phyloP scores from a whole-genome alignment of 768 basidiomycete species.

The Lactarius hatsudake region DNA sequence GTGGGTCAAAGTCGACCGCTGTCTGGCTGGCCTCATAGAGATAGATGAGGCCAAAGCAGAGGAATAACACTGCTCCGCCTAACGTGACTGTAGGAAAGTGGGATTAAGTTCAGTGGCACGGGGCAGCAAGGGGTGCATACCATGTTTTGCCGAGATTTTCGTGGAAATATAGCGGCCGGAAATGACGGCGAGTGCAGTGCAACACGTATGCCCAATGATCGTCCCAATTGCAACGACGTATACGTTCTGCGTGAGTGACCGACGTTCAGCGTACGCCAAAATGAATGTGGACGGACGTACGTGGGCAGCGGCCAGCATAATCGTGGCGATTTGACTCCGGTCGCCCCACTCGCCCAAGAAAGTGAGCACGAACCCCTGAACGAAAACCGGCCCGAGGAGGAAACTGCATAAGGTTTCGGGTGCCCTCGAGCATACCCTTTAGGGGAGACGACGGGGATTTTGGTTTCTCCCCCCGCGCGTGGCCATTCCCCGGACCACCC shows the following conservation, averaged over 20 bases:
- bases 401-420: conserved; percentile 82
- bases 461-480: conserved; percentile 25
- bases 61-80: conserved; percentile 26
- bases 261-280: conserved; percentile 17
- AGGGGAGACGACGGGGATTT: conserved; percentile 28
- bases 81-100: conserved; percentile 23
- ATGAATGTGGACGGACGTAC: conserved; percentile 40
- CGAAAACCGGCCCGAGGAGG: conserved; percentile 88
- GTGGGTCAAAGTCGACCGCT: conserved; percentile 22
- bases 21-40: conserved; percentile 23
- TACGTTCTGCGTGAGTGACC: conserved; percentile 61
- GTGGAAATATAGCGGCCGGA: conserved; percentile 91
- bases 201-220: conserved; percentile 80
- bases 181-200: conserved; percentile 88
- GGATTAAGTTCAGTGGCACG: not conserved
- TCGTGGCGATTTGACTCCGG: conserved; percentile 94
- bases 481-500: conserved; percentile 40
- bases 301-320: conserved; percentile 92
- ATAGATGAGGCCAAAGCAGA: conserved; percentile 26
- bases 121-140: conserved; percentile 42
- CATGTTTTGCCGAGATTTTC: conserved; percentile 93
- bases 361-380: conserved; percentile 91
- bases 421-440: conserved; percentile 51
- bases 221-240: conserved; percentile 90
- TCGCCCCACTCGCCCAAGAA: conserved; percentile 99